Percentiles rank a stretch among this genome's conserved stretches.
phyloP scores from a whole-genome alignment of 495 filamentous ascomycete genomes.

The Talaromyces ruber region DNA sequence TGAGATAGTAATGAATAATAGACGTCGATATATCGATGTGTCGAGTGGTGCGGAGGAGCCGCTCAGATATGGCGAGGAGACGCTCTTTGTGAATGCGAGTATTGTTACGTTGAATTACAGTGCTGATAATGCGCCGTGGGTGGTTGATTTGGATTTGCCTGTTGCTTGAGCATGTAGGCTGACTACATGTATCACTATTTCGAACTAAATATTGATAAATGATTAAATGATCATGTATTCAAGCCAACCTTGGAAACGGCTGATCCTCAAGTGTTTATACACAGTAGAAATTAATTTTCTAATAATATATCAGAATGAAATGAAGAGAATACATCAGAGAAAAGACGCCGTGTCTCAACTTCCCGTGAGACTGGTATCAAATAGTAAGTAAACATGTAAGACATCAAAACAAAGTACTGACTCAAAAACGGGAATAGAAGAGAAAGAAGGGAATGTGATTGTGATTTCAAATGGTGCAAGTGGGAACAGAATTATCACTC shows the following conservation, averaged over 20 bases:
- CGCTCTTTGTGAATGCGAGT: constrained; percentile 67
- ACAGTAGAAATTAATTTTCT: neutral
- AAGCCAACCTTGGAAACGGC: neutral
- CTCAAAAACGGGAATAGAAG: constrained; percentile 6
- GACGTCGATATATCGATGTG: constrained; percentile 37
- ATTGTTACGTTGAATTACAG: constrained; percentile 44
- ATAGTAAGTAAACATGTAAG: constrained; percentile 7
- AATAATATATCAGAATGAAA: neutral
- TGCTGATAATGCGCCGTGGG: constrained; percentile 49
- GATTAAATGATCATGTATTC: neutral
- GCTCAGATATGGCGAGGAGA: constrained; percentile 44
- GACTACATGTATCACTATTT: neutral
- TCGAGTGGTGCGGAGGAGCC: constrained; percentile 19
- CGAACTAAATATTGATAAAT: neutral
- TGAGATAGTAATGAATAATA: constrained; percentile 30
- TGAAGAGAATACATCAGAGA: neutral
- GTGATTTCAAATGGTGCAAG: constrained; percentile 1
- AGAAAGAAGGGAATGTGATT: constrained; percentile 6
- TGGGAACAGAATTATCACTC: constrained; percentile 17
- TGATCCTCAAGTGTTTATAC: neutral
- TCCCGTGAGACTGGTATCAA: constrained; percentile 8
- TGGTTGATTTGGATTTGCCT: constrained; percentile 56
- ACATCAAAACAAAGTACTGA: constrained; percentile 11
- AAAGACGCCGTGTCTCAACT: constrained; percentile 2
- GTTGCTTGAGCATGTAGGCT: neutral